Evolutionary conservation across 2,329 filamentous ascomycete genomes (phyloP).

Genomic region (Erysiphe pulchra): DNA sequence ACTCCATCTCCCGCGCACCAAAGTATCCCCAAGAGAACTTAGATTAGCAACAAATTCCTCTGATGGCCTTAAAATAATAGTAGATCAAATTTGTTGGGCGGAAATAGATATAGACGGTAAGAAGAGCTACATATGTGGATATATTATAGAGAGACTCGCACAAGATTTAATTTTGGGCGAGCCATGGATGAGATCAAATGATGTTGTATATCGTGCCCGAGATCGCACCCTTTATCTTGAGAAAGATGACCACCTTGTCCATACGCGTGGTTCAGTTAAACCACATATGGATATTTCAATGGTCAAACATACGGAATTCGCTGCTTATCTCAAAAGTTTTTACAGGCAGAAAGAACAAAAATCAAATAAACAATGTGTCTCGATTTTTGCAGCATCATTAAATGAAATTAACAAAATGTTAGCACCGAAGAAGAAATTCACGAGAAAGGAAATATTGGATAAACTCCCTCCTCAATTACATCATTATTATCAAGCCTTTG

Average conservation of each 20-base stretch:
- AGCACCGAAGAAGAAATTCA: neutral
- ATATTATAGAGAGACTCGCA: too few species aligned
- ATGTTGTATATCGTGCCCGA: neutral
- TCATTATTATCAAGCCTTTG: neutral
- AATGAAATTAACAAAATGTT: constrained; percentile 1
- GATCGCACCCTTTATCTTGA: neutral
- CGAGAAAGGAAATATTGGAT: neutral
- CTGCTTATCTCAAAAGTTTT: neutral
- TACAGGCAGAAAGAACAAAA: too few species aligned
- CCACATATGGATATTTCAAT: neutral
- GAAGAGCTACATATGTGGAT: neutral
- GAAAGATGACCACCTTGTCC: neutral
- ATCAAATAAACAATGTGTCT: neutral
- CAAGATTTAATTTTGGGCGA: neutral
- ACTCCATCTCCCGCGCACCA: neutral
- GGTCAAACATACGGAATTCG: neutral
- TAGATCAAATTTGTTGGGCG: neutral
- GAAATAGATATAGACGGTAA: neutral
- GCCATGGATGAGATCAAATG: neutral
- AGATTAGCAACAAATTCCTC: too few species aligned
- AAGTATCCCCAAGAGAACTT: neutral
- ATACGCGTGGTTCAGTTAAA: neutral
- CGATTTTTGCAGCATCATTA: neutral
- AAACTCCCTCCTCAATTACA: too few species aligned
- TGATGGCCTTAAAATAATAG: neutral